A percentile compares a stretch with the other conserved stretches of the same genome.
Conservation (phyloP, 441 rosid genomes). For the Lepidium campestre region DNA sequence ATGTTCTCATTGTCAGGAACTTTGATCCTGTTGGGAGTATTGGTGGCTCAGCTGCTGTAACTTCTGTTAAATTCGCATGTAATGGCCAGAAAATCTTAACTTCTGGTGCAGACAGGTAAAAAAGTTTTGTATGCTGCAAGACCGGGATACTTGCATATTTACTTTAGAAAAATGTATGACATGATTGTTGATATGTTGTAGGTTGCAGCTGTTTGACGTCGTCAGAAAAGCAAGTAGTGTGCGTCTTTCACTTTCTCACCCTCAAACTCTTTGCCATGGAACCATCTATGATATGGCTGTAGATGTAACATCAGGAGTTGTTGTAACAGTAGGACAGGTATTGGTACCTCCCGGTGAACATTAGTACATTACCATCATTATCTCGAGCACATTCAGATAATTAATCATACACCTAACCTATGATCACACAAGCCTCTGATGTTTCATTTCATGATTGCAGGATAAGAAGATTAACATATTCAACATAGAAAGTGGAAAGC, state of each 20-base stretch:
- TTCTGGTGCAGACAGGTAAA: slow-evolving; percentile 80
- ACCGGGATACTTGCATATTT: not conserved
- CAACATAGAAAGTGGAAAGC: slow-evolving; percentile 58
- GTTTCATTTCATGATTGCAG: slow-evolving; percentile 29
- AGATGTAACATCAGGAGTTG: slow-evolving; percentile 58
- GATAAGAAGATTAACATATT: slow-evolving; percentile 80
- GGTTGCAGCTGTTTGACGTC: slow-evolving; percentile 65
- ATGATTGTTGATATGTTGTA: slow-evolving; percentile 23
- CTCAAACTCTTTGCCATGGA: slow-evolving; percentile 71
- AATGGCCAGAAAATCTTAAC: slow-evolving; percentile 59
- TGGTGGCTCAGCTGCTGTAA: slow-evolving; percentile 74
- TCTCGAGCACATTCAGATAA: not conserved
- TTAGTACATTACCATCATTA: not conserved
- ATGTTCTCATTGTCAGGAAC: slow-evolving; percentile 46
- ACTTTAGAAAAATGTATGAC: not conserved
- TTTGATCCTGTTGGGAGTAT: slow-evolving; percentile 61
- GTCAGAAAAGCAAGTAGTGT: slow-evolving; percentile 31
- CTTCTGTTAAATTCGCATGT: slow-evolving; percentile 60
- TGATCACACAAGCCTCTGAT: not conserved
- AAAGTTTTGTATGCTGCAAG: not conserved
- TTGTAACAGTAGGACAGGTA: slow-evolving; percentile 84
- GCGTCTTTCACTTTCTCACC: slow-evolving; percentile 50
- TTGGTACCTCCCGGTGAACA: slow-evolving; percentile 15
- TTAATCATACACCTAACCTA: not conserved
- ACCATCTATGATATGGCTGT: slow-evolving; percentile 79